Percentiles rank a stretch among this genome's conserved stretches.
Conservation (phyloP, 495 filamentous ascomycete species). For the Delitschia confertaspora region DNA sequence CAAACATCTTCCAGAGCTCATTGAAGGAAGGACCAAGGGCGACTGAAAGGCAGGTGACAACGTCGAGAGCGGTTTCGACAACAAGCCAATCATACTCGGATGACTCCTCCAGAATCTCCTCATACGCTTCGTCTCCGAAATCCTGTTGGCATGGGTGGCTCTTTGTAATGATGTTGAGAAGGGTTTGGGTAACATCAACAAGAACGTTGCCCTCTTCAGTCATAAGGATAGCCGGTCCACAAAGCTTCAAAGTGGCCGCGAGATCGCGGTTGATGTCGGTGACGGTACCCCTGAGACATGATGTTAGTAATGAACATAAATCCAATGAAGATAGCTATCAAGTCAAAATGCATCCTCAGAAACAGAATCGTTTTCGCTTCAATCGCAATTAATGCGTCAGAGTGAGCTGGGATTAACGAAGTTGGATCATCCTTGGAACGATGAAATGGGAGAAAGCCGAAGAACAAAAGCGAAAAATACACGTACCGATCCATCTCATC, state of each 20-base stretch:
- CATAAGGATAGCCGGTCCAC: constrained; percentile 78
- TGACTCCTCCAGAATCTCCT: constrained; percentile 68
- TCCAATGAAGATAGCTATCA: constrained; percentile 17
- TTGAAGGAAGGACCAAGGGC: constrained; percentile 74
- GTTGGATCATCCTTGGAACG: constrained; percentile 68
- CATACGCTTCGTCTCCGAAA: constrained; percentile 48
- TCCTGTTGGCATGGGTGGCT: constrained; percentile 89
- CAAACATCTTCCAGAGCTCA: constrained; percentile 87
- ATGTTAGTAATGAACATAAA: constrained; percentile 7
- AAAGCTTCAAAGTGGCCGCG: constrained; percentile 83
- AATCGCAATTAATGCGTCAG: constrained; percentile 76
- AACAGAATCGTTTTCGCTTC: constrained; percentile 80
- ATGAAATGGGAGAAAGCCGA: constrained; percentile 18
- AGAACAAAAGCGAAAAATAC: constrained; percentile 34
- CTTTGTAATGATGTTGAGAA: constrained; percentile 69
- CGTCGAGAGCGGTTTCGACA: constrained; percentile 87
- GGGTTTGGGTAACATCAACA: constrained; percentile 53
- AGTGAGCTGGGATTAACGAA: constrained; percentile 99
- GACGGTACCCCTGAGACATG: constrained; percentile 60
- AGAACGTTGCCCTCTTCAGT: constrained; percentile 52
- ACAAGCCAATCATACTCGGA: constrained; percentile 97
- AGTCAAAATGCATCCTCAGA: constrained; percentile 36
- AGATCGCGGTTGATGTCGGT: constrained; percentile 94
- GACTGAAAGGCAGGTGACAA: constrained; percentile 69
- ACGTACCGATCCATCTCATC: constrained; percentile 85